Evolutionary conservation across 345 rosid genomes (phyloP).

Genomic region (Arabidopsis thaliana): TAIR10.1 NC_003075.7:18091501-18092000

Average conservation of each 20-base stretch:
- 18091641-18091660: slow-evolving; percentile 15
- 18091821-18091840: slow-evolving; percentile 74
- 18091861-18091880: slow-evolving; percentile 59
- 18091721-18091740: slow-evolving; percentile 17
- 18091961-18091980: slow-evolving; percentile 15
- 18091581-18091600: slow-evolving; percentile 65
- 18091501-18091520: slow-evolving; percentile 57
- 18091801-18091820: slow-evolving; percentile 78
- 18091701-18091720: slow-evolving; percentile 5
- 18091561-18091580: slow-evolving; percentile 68
- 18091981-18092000: slow-evolving; percentile 74
- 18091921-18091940: slow-evolving; percentile 32
- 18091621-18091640: slow-evolving; percentile 27
- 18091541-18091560: slow-evolving; percentile 54
- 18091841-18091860: slow-evolving; percentile 70
- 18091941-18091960: slow-evolving; percentile 3
- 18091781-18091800: slow-evolving; percentile 19
- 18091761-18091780: slow-evolving; percentile 20
- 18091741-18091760: slow-evolving; percentile 1
- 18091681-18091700: slow-evolving; percentile 23
- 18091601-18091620: slow-evolving; percentile 71
- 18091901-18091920: slow-evolving; percentile 74
- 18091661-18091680: slow-evolving; percentile 18
- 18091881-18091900: slow-evolving; percentile 68
- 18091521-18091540: slow-evolving; percentile 54